Base-by-base conservation (phyloP, 2,329 filamentous ascomycete species). In the Claviceps sp. region DNA sequence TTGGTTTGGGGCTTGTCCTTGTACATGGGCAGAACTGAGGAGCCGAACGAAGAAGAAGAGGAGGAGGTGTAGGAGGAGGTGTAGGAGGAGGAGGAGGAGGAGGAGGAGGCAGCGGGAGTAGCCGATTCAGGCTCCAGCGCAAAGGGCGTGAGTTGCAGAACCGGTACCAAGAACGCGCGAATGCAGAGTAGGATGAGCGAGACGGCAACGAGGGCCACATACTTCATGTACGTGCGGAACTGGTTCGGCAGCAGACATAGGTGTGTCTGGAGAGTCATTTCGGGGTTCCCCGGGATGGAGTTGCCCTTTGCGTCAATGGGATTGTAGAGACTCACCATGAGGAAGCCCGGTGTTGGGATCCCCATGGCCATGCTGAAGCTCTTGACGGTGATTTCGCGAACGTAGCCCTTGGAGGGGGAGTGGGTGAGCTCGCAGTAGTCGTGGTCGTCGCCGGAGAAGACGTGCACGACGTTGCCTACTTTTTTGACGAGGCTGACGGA, bases 361-460 rank as follows among this genome's bases (percentile, higher is more conserved):
- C 93, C 90, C 93, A 97, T 97, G 18, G 88, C 89, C 88, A 91
- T 95, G 62, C 84, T 94, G 58, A 94, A 81, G 62, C 85, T 90
- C 71, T 98, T 98, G 60, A 97, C 89, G 0, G 93, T 98, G 57
- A 96, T 94, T 65, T 98, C 93, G 48, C 73, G 75, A 37, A 84
- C 79, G 26, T 75, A 78, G 37, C 75, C 76, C 56, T 82, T 82
- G 54, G 83, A 80, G 18, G 79, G 75, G 2, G 82, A 80, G 66
- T 98, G 93, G 0, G 83, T 76, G 6, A 97, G 71, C 62, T 95
- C 90, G 69, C 93, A 98, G 70, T 97, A 96, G 70, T 98, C 93
- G 70, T 98, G 93, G 63, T 98, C 93, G 61, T 98, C 93, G 11
- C 93, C 93, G 0, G 89, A 95, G 63, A 97, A 98, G 44, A 90